Evolutionary conservation across 352 stramenopile genomes (phyloP).

Genomic region (Globisporangium mamillatum): DNA sequence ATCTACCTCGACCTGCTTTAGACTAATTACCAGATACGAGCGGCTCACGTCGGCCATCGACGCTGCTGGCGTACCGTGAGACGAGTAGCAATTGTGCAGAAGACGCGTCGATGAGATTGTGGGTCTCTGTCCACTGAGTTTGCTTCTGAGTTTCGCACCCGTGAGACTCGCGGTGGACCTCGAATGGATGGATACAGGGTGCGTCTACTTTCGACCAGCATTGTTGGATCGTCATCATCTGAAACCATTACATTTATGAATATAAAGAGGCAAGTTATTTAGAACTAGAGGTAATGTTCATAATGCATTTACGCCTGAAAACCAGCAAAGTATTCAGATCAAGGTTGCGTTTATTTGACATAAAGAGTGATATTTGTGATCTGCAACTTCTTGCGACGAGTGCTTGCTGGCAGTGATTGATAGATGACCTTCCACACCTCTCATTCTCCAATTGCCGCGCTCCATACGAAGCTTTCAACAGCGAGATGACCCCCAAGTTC

Average conservation of each 20-base stretch:
- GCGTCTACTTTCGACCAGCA: neutral
- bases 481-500: neutral
- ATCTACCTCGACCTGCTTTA: too few species aligned
- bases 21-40: too few species aligned
- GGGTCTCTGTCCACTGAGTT: neutral
- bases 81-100: too few species aligned
- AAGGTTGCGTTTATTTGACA: too few species aligned
- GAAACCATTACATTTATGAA: neutral
- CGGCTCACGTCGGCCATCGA: too few species aligned
- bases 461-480: neutral
- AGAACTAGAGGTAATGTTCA: neutral
- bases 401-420: too few species aligned
- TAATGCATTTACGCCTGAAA: neutral
- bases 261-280: neutral
- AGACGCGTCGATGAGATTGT: neutral
- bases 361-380: too few species aligned
- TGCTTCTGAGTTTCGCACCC: neutral
- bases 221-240: neutral
- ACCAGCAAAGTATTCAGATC: too few species aligned
- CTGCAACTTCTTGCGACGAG: too few species aligned
- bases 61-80: too few species aligned
- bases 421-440: neutral
- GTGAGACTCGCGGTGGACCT: neutral
- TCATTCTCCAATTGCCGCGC: neutral
- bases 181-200: neutral